Conservation (phyloP, 2,329 filamentous ascomycete species). For the Ustilaginoidea virens region DNA sequence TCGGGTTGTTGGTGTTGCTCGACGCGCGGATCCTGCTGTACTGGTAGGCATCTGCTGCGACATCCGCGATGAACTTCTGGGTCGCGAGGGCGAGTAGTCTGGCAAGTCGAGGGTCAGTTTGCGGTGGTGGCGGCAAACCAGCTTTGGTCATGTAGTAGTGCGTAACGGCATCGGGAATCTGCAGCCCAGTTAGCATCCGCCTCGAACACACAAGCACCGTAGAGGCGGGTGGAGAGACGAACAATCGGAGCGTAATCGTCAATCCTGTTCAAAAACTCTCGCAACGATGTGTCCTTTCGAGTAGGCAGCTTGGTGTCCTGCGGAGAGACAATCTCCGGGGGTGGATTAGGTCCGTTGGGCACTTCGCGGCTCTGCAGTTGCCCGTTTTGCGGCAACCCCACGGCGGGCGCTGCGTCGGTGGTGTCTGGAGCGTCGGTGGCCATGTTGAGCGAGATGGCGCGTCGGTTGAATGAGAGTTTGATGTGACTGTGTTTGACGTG, state of each 20-base stretch:
- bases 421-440: slow-evolving; percentile 20
- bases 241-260: slow-evolving; percentile 97
- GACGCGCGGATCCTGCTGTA: slow-evolving; percentile 93
- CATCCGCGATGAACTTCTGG: slow-evolving; percentile 96
- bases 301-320: slow-evolving; percentile 52
- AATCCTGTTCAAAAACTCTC: slow-evolving; percentile 91
- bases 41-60: slow-evolving; percentile 94
- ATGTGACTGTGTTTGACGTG: too few relatives aligned
- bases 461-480: not conserved
- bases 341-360: slow-evolving; percentile 7
- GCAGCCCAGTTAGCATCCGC: slow-evolving; percentile 1
- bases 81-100: slow-evolving; percentile 93
- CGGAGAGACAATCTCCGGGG: slow-evolving; percentile 29
- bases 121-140: slow-evolving; percentile 80
- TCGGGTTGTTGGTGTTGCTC: slow-evolving; percentile 73
- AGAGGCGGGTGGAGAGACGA: slow-evolving; percentile 19
- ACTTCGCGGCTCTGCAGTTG: slow-evolving; percentile 9
- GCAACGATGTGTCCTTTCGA: slow-evolving; percentile 81
- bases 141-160: slow-evolving; percentile 96
- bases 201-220: too few relatives aligned
- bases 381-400: slow-evolving; percentile 13
- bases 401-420: slow-evolving; percentile 16
- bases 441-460: slow-evolving; percentile 11
- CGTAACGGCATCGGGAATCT: slow-evolving; percentile 96
- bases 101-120: slow-evolving; percentile 79